Evolutionary conservation across 108 stramenopile genomes (phyloP), one percentile per base, ranked within the genome.

Genomic region (Asterionellopsis glacialis): DNA sequence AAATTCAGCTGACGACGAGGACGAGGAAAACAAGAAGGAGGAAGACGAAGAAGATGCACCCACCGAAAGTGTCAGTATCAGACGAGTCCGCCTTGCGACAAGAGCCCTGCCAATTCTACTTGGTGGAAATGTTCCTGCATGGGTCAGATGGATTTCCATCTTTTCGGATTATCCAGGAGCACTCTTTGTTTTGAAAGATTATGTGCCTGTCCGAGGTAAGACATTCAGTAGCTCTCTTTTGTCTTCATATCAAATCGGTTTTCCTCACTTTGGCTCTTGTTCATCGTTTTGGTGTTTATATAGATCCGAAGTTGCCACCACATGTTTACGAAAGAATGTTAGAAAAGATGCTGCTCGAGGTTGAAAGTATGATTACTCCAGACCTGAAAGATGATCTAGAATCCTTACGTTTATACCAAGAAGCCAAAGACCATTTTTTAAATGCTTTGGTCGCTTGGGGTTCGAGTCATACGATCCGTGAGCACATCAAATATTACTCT

Each of bases 151-250:
- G 91, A 74, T 77, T 28, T 59, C 72, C 38, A 61, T 79, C 42
- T 73, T 93, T 56, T 75, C 81, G 27, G 51, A 64, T 28, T 70
- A 89, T 13, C 87, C 85, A 26, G 91, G 88, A 40, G 81, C 77
- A 11, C 70, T 93, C 15, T 89, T 93, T 63, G 40, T 83, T 0
- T 59, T 87, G 12, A 57, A 82, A n/a, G 77, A 87, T 23, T 67
- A 80, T 64, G 59, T 93, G 15, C 88, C 91, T 21, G 91, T 93
- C 18, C 62, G 90, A 68, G 82, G 83, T 80, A 67, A 63, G 77
- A 49, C 24, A 58, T 58, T 64, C n/a, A 7, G 33, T n/a, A n/a
- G 33, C 5, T 33, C 33, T 33, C 33, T 33, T 33, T 33, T 5
- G 33, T 33, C 33, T 33, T 33, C 33, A 33, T 5, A 33, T 7